Base-by-base conservation (phyloP, 352 stramenopile species). In the Phytophthora meadii region DNA sequence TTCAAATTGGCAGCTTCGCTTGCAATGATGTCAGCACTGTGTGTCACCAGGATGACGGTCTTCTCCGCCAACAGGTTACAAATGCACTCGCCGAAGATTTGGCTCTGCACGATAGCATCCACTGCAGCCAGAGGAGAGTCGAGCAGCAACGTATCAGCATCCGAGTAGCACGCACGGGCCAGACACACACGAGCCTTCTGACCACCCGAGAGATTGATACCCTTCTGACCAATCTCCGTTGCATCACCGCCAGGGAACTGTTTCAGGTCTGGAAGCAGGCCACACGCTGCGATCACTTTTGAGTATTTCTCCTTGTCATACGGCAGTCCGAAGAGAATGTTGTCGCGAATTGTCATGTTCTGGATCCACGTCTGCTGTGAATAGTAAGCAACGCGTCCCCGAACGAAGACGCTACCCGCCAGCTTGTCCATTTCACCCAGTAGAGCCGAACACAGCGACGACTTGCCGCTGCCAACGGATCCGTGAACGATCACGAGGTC, bases 81-180 rank as follows among this genome's bases (percentile, higher is more conserved):
- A 4, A 81, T 55, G 7, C 72, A 79, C 24, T 80, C 61, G 9
- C 60, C 15, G 60, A 98, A 98, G 19, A 98, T 76, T 70, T 96
- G 84, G 34, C 86, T 87, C 30, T 91, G 94, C 30, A 99, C 95
- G 63, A 98, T 89, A 30, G 89, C 84, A 76, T 99, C 96, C 1
- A 99, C 94, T 8, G 94, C 93, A 36, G 81, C 84, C 5, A 99
- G 76, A 7, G 91, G 84, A 55, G 98, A 95, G 70, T 99, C 96
- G 1, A 99, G 67, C 3, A 98, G 56, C 47, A 54, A 32, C 9
- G 11, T 54, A 17, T 53, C 46, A n/a, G 46, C 36, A 42, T 42
- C 14, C 15, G 36, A 42, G 36, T 42, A 42, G 36, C 36, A 42
- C 24, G 82, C 73, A 8, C 87, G 79, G 34, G 87, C 87, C 10